Evolutionary conservation across 2,329 filamentous ascomycete genomes (phyloP), one percentile per base, ranked within the genome.

Genomic region (Dothistroma pini): DNA sequence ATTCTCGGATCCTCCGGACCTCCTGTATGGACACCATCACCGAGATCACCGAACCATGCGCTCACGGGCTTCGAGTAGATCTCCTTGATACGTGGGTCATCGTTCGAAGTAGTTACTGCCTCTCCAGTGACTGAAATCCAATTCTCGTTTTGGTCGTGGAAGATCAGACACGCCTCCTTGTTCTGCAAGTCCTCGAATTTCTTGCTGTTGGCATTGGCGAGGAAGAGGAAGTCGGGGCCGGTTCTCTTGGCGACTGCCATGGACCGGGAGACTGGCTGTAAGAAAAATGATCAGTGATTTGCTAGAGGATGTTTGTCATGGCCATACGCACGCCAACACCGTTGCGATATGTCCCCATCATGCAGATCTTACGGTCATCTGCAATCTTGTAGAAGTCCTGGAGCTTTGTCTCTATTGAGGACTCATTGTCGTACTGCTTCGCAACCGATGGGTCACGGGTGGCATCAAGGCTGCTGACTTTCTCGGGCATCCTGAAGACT

Each of bases 211-310:
- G 67, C 70, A 73, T 82, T 82, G 69, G 78, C 71, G 52, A 82
- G 75, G 74, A 80, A 82, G 65, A 81, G 75, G 69, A 82, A 79
- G 69, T 83, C 79, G 7, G 80, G 80, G 11, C 80, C 80, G 54
- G 68, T 66, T 56, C 90, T 74, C 87, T 90, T 78, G 57, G 78
- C 77, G 29, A 81, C 69, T 51, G 76, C 79, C 80, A 82, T 82
- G 58, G 77, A 77, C 62, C 80, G 78, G 41, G 75, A 75, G 35
- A 79, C 76, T 16, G 77, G 77, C 57, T 69, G 56, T 29, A n/a
- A n/a, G 19, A 52, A n/a, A 38, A 10, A 21, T 3, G 14, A 29
- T 65, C 38, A 59, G 56, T 59, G 16, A 19, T n/a, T 38, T 6
- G 16, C 29, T 11, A 10, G 31, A n/a, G n/a, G 8, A 44, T 38